Percentiles rank a stretch among this genome's conserved stretches.
Evolutionary conservation across 2,329 filamentous ascomycete genomes (phyloP).

Genomic region (Cercospora sp.): DNA sequence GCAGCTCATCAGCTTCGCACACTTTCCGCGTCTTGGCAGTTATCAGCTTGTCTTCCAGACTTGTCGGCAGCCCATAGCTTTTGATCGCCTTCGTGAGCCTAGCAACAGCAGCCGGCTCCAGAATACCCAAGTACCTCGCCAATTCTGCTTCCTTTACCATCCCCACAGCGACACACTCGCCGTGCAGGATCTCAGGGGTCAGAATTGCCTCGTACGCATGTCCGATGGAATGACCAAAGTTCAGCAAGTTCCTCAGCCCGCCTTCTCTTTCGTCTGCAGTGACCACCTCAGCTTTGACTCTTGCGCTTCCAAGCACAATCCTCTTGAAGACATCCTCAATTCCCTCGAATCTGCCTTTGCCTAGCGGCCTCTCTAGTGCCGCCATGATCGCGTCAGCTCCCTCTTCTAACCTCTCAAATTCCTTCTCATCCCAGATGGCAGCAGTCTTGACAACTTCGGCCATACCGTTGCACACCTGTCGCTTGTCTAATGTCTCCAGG

Average conservation of each 20-base stretch:
- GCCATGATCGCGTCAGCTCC: constrained; percentile 75
- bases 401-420: constrained; percentile 81
- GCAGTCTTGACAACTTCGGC: constrained; percentile 86
- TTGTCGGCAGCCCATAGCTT: constrained; percentile 88
- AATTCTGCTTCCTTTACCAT: constrained; percentile 98
- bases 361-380: constrained; percentile 63
- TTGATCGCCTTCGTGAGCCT: constrained; percentile 88
- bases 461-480: constrained; percentile 98
- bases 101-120: constrained; percentile 84
- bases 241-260: constrained; percentile 87
- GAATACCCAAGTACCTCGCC: constrained; percentile 80
- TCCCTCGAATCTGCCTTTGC: constrained; percentile 62
- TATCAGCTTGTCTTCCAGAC: constrained; percentile 78
- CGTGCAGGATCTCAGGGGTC: constrained; percentile 91
- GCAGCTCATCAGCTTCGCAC: constrained; percentile 80
- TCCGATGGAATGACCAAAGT: constrained; percentile 97
- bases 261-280: constrained; percentile 93
- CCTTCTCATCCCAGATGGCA: constrained; percentile 87
- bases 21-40: constrained; percentile 80
- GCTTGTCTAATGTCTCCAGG: constrained; percentile 80
- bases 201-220: constrained; percentile 95
- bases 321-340: constrained; percentile 58
- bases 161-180: constrained; percentile 92
- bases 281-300: constrained; percentile 91
- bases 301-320: constrained; percentile 84